Evolutionary conservation across 192 early-diverging fungal species (phyloP).

Genomic region (Entomortierella lignicola): DNA sequence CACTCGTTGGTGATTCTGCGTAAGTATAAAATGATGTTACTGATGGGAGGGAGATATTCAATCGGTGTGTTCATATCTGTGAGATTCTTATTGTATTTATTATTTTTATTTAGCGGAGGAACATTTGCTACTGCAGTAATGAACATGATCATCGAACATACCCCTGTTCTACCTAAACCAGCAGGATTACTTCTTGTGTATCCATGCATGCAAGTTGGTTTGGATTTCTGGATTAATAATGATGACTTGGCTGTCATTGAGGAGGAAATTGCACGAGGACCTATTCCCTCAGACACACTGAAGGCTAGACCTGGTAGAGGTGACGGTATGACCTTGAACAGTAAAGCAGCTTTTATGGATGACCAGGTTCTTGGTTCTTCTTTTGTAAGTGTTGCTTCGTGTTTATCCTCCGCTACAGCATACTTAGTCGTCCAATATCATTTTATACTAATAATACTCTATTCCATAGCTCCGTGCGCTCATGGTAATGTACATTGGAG

Average conservation of each 20-base stretch:
- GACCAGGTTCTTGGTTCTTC: constrained; percentile 89
- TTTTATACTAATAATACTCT: neutral
- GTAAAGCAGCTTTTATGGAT: constrained; percentile 84
- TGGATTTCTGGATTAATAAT: constrained; percentile 90
- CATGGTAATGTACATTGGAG: constrained; percentile 87
- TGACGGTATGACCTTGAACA: constrained; percentile 76
- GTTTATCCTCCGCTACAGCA: neutral
- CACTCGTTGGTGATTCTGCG: constrained; percentile 93
- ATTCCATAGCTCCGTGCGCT: constrained; percentile 70
- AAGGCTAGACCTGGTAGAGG: constrained; percentile 47
- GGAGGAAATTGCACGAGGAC: constrained; percentile 39
- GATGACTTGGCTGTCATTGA: constrained; percentile 50
- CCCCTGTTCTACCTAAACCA: constrained; percentile 68
- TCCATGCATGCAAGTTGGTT: constrained; percentile 90
- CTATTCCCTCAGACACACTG: constrained; percentile 30
- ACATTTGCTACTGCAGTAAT: constrained; percentile 84
- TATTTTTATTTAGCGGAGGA: constrained; percentile 73
- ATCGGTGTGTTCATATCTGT: too few relatives aligned
- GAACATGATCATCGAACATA: constrained; percentile 79
- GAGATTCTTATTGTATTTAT: too few relatives aligned
- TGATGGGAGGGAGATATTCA: too few relatives aligned
- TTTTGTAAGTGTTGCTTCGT: constrained; percentile 60
- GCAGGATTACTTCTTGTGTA: constrained; percentile 88
- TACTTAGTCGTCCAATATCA: neutral
- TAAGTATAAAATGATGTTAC: constrained; percentile 56